A percentile compares a stretch with the other conserved stretches of the same genome.
phyloP scores from a whole-genome alignment of 306 rosid species.

The Delonix regia region DNA sequence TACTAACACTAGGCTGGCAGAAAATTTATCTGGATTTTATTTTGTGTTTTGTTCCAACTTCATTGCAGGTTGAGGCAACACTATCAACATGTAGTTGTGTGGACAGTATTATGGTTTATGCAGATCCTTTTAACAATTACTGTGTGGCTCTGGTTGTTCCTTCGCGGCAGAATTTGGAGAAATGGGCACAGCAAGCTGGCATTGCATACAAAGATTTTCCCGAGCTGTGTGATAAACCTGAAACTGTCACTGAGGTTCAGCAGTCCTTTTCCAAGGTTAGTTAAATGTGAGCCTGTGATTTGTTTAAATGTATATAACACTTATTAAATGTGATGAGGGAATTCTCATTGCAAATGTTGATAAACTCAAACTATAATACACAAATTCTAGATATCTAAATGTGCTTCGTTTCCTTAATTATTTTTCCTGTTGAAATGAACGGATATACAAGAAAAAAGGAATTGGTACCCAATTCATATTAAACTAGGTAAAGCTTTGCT shows the following conservation, averaged over 20 bases:
- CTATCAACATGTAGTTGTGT: constrained; percentile 61
- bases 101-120: constrained; percentile 76
- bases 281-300: constrained; percentile 13
- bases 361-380: not conserved
- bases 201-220: constrained; percentile 55
- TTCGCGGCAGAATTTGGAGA: constrained; percentile 55
- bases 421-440: not conserved
- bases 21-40: constrained; percentile 34
- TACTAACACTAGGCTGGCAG: not conserved
- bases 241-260: constrained; percentile 69
- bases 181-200: constrained; percentile 83
- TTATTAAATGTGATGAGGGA: not conserved
- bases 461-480: too few species aligned
- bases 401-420: not conserved
- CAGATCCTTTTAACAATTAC: constrained; percentile 79
- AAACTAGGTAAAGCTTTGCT: not conserved
- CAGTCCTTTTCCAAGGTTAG: constrained; percentile 81
- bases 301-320: not conserved
- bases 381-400: not conserved
- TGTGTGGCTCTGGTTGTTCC: constrained; percentile 83
- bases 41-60: constrained; percentile 25
- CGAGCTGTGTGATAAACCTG: constrained; percentile 77
- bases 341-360: not conserved
- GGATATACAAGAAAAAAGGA: not conserved
- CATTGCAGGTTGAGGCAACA: constrained; percentile 83